phyloP scores from a whole-genome alignment of 1,139 yeast genomes.

The Yamadazyma sp. region DNA sequence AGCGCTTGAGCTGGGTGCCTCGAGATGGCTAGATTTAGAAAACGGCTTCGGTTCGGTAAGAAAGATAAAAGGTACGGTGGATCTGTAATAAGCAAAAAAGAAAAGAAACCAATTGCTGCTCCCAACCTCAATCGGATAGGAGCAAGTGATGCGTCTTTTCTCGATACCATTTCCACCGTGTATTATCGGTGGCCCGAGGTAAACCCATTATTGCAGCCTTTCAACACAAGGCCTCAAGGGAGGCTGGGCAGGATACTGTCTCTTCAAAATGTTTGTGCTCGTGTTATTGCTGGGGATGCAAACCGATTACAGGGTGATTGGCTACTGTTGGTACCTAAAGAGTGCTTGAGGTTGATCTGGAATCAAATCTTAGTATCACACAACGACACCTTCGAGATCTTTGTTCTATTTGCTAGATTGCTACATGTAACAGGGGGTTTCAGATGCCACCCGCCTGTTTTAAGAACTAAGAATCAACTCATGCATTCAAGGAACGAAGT shows the following conservation, averaged over 20 bases:
- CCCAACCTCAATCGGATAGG: conserved; percentile 5
- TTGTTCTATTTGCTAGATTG: conserved; percentile 27
- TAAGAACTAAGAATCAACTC: background rate
- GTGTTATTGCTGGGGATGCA: conserved; percentile 28
- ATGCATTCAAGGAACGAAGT: conserved; percentile 9
- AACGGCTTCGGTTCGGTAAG: conserved; percentile 2
- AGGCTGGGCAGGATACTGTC: conserved; percentile 9
- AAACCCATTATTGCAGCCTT: conserved; percentile 9
- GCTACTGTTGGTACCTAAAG: conserved; percentile 28
- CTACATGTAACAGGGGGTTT: conserved; percentile 22
- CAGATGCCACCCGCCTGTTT: conserved; percentile 23
- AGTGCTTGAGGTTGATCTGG: conserved; percentile 38
- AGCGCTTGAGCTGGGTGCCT: background rate
- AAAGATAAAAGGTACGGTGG: conserved; percentile 5
- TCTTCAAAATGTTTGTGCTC: conserved; percentile 24
- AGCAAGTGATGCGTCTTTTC: conserved; percentile 12
- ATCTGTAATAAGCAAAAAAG: background rate
- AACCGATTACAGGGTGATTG: conserved; percentile 20
- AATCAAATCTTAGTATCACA: conserved; percentile 22
- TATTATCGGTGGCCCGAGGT: conserved; percentile 20
- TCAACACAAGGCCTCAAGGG: conserved; percentile 3
- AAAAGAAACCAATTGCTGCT: background rate
- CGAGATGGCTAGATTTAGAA: background rate
- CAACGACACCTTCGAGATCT: conserved; percentile 32
- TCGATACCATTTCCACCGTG: conserved; percentile 17